Evolutionary conservation across 352 stramenopile species (phyloP).

Genomic region (Blastocystis sp.): DNA sequence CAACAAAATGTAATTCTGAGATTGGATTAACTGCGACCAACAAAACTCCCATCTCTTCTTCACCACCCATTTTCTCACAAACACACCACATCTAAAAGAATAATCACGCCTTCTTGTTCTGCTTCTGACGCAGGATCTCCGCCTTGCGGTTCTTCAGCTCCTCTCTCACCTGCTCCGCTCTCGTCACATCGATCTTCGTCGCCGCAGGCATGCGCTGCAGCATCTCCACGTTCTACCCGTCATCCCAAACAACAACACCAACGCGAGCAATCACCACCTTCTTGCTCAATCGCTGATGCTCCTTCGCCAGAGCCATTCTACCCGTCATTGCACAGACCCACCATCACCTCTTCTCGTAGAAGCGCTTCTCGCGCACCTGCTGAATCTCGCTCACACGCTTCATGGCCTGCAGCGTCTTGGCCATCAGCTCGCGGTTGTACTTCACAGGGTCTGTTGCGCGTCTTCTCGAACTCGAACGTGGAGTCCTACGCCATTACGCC

Average conservation of each 20-base stretch:
- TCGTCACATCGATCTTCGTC: constrained; percentile 31
- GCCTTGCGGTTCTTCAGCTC: constrained; percentile 53
- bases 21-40: no score
- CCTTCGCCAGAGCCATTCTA: constrained; percentile 63
- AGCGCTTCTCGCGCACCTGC: constrained; percentile 87
- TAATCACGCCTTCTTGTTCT: neutral
- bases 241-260: neutral
- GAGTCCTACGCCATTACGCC: constrained; percentile 78
- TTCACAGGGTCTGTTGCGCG: constrained; percentile 95
- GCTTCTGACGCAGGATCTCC: constrained; percentile 37
- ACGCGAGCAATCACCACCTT: constrained; percentile 61
- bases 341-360: constrained; percentile 85
- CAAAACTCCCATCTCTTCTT: no score
- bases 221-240: constrained; percentile 57
- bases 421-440: constrained; percentile 97
- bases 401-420: constrained; percentile 95
- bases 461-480: constrained; percentile 99
- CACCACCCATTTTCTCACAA: no score
- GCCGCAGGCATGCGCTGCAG: neutral
- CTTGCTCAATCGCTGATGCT: constrained; percentile 47
- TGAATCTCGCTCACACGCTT: constrained; percentile 94
- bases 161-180: constrained; percentile 60
- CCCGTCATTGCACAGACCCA: neutral
- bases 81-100: no score
- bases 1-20: no score